These are phyloP conservation scores for Hanseniaspora meyeri DNA, from an alignment of 805 yeast genomes.

Conservation along the genomic window DNA sequence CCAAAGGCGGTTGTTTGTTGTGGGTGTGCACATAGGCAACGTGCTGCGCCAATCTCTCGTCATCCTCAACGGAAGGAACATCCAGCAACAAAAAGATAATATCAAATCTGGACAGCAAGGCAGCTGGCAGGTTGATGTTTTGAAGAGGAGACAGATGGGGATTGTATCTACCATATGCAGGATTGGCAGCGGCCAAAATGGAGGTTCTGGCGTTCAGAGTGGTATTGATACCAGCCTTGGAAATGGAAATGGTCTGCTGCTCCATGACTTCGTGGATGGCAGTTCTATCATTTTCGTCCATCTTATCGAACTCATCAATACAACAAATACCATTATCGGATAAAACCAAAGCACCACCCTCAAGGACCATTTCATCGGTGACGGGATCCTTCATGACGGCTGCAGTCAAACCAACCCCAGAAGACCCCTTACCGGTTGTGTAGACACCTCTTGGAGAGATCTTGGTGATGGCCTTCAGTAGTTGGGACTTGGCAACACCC, in stretches of 20 bases:
- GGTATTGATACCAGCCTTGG: conserved; percentile 95
- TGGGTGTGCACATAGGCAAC: conserved; percentile 94
- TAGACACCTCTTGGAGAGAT: conserved; percentile 94
- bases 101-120: conserved; percentile 88
- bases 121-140: conserved; percentile 93
- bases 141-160: conserved; percentile 83
- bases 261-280: conserved; percentile 99
- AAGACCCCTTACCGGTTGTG: conserved; percentile 96
- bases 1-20: conserved; percentile 70
- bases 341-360: conserved; percentile 93
- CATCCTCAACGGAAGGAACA: conserved; percentile 64
- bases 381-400: conserved; percentile 98
- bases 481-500: conserved; percentile 97
- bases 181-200: conserved; percentile 96
- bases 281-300: conserved; percentile 94
- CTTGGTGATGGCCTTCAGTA: conserved; percentile 77
- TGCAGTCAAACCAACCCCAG: conserved; percentile 97
- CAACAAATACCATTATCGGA: conserved; percentile 98
- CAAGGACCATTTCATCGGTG: conserved; percentile 96
- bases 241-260: conserved; percentile 93
- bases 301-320: conserved; percentile 96
- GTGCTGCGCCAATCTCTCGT: conserved; percentile 79
- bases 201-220: conserved; percentile 92
- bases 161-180: conserved; percentile 87
- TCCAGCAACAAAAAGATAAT: conserved; percentile 77